These are phyloP conservation scores for Spirogloea muscicola DNA, from an alignment of 139 green algal species.

Conservation along the genomic window DNA sequence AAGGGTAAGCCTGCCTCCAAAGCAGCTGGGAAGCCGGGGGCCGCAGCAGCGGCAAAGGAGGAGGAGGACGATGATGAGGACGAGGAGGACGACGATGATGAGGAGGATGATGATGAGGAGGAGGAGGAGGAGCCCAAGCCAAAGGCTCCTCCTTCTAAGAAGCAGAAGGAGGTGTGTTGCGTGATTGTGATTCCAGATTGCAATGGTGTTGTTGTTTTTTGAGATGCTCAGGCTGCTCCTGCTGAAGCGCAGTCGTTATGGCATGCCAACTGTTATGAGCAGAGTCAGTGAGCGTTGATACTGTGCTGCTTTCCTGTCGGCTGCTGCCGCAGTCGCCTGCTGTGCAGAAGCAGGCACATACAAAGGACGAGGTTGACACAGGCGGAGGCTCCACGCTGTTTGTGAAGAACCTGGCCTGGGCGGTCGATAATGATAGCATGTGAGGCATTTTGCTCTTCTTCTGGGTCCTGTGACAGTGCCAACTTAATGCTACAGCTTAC, in stretches of 20 bases:
- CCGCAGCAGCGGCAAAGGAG: background rate
- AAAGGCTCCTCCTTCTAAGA: conserved; percentile 1
- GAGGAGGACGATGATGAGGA: conserved; percentile 23
- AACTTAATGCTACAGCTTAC: no score
- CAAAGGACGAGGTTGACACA: conserved; percentile 24
- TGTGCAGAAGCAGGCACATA: conserved; percentile 9
- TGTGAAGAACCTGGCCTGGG: conserved; percentile 69
- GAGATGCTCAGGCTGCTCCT: conserved; percentile 1
- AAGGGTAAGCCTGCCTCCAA: conserved; percentile 8
- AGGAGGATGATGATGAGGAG: conserved; percentile 31
- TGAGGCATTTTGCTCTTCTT: conserved; percentile 3
- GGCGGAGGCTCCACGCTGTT: conserved; percentile 61
- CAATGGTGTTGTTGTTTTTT: background rate
- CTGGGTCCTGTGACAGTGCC: no score
- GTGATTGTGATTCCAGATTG: background rate
- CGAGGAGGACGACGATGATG: conserved; percentile 26
- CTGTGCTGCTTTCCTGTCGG: background rate
- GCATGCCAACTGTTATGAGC: background rate
- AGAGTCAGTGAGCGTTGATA: conserved; percentile 22
- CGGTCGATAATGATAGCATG: conserved; percentile 56
- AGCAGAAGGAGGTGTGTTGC: background rate
- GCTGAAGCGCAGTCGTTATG: conserved; percentile 8
- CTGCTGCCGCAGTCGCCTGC: background rate
- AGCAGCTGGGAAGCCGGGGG: conserved; percentile 11
- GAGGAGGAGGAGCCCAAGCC: conserved; percentile 10